Evolutionary conservation across 495 filamentous ascomycete species (phyloP), one percentile per base, ranked within the genome.

Genomic region (Trichoderma virens): DNA sequence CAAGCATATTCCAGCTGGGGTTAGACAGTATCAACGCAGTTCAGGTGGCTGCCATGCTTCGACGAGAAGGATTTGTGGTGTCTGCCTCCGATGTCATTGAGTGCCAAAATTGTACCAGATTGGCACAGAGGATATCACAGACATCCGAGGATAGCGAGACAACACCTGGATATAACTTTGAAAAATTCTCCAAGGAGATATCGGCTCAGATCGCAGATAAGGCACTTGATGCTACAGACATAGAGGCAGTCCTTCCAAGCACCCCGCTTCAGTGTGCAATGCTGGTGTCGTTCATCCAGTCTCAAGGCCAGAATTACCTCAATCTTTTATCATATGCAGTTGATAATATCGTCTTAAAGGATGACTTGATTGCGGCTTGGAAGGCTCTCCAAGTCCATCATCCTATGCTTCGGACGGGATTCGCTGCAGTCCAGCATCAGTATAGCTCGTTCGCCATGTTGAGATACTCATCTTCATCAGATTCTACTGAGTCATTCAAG

Each of bases 1-100:
- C 85, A 1, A 90, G 86, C 30, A 91, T 97, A 28, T 95, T 93
- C 70, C 84, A 86, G 66, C 83, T 96, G 30, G 93, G 93, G 2
- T 77, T 97, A 51, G 93, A 98, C 73, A 95, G 91, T 63, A 91
- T 98, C 66, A 90, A 85, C 41, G 89, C 91, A 0, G 91, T 96
- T 64, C 88, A 91, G 64, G 79, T 93, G 38, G 88, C 89, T 3
- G 78, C 83, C 20, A 70, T 82, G 56, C 82, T 92, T 23, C 84
- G 86, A 31, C 80, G 83, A 56, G 70, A 81, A 64, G 81, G 82
- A 0, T 69, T 85, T n/a, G 69, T 74, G 18, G 73, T 91, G 13
- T 76, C 80, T 5, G 85, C 87, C 0, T 80, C 83, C 30, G 89
- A 94, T 68, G 83, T 96, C 34, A 79, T 96, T 13, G 83, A 88